Base-by-base conservation (phyloP, 306 rosid species). In the Chamaecrista fasciculata region DNA sequence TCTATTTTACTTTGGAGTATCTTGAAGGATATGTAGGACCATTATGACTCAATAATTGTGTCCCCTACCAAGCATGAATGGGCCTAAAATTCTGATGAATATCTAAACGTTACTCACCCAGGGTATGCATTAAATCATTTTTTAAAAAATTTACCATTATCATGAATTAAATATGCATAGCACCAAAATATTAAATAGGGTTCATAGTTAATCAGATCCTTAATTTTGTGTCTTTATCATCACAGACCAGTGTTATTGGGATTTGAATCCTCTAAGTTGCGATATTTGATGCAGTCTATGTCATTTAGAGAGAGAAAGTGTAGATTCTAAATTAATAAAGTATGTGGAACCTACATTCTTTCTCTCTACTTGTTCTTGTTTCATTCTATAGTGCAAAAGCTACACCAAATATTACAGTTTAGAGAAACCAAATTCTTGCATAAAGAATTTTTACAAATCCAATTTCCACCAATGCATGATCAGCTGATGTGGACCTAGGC, bases 81-180 rank as follows among this genome's bases (percentile, higher is more conserved):
- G 79, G 28, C 19, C 79, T 52, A 75, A 48, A 19, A 49, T 19
- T 12, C 9, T 40, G 53, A 66, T 11, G 40, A 56, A 56, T 40
- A 15, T 42, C 19, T 40, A 40, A 7, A 28, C 48, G 36, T 9
- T 74, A 71, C 72, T 74, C 40, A 44, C 21, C 24, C 67, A 66
- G 48, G 78, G 46, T 66, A 74, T 21, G 51, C 28, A 73, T 73
- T 73, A 8, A 72, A 50, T 16, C 1, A 64, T 43, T 18, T 11
- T 11, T 39, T 44, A 34, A 61, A 71, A 34, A 61, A 71, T 46
- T 71, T 24, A 40, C 68, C 67, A 31, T 19, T 7, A 4, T 72
- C 51, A 18, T 28, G 2, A 53, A 28, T 73, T 18, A 64, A 51
- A 56, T 16, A 11, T 66, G 53, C 56, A 44, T 10, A 33, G 6